Conservation (phyloP, 1,284 basidiomycete species). For the Earliella scabrosa region DNA sequence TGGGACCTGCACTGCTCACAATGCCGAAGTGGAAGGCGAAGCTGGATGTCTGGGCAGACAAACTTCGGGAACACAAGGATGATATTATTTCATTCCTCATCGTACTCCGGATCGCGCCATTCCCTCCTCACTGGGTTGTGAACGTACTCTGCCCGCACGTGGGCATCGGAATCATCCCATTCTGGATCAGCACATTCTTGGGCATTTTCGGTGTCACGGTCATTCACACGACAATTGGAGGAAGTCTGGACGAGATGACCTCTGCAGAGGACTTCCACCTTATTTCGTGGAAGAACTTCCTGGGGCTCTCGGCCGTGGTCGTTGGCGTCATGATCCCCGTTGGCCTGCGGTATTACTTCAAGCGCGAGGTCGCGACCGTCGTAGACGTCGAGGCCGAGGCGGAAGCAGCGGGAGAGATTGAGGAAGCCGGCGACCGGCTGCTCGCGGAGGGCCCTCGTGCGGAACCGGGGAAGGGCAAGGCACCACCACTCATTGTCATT, state of each 20-base stretch:
- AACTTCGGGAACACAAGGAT: slow-evolving; percentile 72
- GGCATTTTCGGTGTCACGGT: slow-evolving; percentile 92
- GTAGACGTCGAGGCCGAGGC: slow-evolving; percentile 52
- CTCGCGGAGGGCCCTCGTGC: slow-evolving; percentile 54
- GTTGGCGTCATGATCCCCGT: slow-evolving; percentile 93
- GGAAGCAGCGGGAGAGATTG: slow-evolving; percentile 39
- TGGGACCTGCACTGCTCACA: slow-evolving; percentile 88
- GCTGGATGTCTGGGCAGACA: slow-evolving; percentile 82
- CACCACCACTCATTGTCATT: slow-evolving; percentile 33
- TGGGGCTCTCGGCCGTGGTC: slow-evolving; percentile 82
- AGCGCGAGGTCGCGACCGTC: slow-evolving; percentile 49
- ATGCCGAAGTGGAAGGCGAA: slow-evolving; percentile 84
- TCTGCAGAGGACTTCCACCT: slow-evolving; percentile 91
- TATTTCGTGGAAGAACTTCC: slow-evolving; percentile 86
- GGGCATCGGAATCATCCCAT: slow-evolving; percentile 82
- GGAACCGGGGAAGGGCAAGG: slow-evolving; percentile 43
- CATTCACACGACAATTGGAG: slow-evolving; percentile 96
- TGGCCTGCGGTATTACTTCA: slow-evolving; percentile 79
- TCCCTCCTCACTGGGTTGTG: slow-evolving; percentile 97
- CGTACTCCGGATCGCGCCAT: slow-evolving; percentile 90
- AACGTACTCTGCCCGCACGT: slow-evolving; percentile 95
- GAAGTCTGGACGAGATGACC: slow-evolving; percentile 94
- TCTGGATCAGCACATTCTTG: slow-evolving; percentile 91
- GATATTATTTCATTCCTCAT: slow-evolving; percentile 91
- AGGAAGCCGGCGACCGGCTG: slow-evolving; percentile 44